phyloP scores from a whole-genome alignment of 345 rosid genomes.

The Lagerstroemia speciosa region DNA sequence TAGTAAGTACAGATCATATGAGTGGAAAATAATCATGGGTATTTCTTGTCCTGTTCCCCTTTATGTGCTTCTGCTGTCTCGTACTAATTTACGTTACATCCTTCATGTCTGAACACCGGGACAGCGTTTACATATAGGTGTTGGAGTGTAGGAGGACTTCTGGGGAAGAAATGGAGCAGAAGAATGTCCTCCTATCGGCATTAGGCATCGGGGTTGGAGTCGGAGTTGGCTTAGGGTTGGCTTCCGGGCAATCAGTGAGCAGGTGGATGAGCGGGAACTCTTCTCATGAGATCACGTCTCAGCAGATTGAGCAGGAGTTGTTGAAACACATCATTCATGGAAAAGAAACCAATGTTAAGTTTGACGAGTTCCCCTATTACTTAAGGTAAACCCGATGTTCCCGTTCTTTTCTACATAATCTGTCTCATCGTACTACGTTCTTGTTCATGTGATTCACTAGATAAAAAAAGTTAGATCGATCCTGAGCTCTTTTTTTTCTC shows the following conservation, averaged over 20 bases:
- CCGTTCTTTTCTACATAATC: background rate
- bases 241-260: slow-evolving; percentile 62
- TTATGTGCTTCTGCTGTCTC: background rate
- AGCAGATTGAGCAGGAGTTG: slow-evolving; percentile 81
- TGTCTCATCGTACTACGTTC: too few species aligned
- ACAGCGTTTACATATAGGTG: too few species aligned
- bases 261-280: slow-evolving; percentile 41
- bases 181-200: slow-evolving; percentile 61
- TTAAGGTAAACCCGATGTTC: slow-evolving; percentile 43
- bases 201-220: slow-evolving; percentile 80
- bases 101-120: background rate
- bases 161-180: slow-evolving; percentile 57
- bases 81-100: background rate
- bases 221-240: slow-evolving; percentile 78
- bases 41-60: background rate
- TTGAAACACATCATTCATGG: slow-evolving; percentile 64
- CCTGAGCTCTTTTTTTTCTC: too few species aligned
- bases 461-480: too few species aligned
- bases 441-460: too few species aligned
- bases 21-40: background rate
- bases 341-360: slow-evolving; percentile 43
- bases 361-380: slow-evolving; percentile 86
- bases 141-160: background rate
- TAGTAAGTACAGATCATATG: background rate
- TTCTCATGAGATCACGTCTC: slow-evolving; percentile 39